Evolutionary conservation across 1,284 basidiomycete species (phyloP).

Genomic region (Tremellales sp.): DNA sequence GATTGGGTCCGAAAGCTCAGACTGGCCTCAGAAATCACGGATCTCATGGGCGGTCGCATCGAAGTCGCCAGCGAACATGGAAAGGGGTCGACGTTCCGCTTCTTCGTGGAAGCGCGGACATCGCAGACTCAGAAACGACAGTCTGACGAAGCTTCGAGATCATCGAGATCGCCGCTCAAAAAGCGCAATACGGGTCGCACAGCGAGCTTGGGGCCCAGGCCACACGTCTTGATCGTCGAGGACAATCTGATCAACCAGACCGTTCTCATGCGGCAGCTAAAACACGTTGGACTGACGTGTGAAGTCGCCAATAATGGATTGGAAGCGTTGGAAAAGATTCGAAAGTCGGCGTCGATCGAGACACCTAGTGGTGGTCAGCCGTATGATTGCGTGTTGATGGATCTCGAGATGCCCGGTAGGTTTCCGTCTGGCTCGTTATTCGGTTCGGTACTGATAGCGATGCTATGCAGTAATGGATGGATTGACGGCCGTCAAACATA

Average conservation of each 20-base stretch:
- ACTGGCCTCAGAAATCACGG: constrained; percentile 30
- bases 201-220: constrained; percentile 15
- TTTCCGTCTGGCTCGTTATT: neutral
- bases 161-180: constrained; percentile 5
- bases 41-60: constrained; percentile 44
- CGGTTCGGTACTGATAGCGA: neutral
- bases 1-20: neutral
- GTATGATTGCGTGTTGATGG: constrained; percentile 46
- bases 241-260: constrained; percentile 51
- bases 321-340: constrained; percentile 47
- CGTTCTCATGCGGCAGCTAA: constrained; percentile 31
- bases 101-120: constrained; percentile 39
- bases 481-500: constrained; percentile 34
- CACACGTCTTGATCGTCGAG: constrained; percentile 38
- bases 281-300: constrained; percentile 30
- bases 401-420: constrained; percentile 46
- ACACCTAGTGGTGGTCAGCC: constrained; percentile 11
- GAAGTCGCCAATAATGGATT: constrained; percentile 48
- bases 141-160: neutral
- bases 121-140: constrained; percentile 10
- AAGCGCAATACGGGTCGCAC: constrained; percentile 7
- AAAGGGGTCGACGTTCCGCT: constrained; percentile 51
- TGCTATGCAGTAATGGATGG: constrained; percentile 42
- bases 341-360: constrained; percentile 24
- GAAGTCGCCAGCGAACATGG: constrained; percentile 37